Evolutionary conservation across 2,329 filamentous ascomycete species (phyloP), one percentile per base, ranked within the genome.

Genomic region (Penicillium verrucosum): DNA sequence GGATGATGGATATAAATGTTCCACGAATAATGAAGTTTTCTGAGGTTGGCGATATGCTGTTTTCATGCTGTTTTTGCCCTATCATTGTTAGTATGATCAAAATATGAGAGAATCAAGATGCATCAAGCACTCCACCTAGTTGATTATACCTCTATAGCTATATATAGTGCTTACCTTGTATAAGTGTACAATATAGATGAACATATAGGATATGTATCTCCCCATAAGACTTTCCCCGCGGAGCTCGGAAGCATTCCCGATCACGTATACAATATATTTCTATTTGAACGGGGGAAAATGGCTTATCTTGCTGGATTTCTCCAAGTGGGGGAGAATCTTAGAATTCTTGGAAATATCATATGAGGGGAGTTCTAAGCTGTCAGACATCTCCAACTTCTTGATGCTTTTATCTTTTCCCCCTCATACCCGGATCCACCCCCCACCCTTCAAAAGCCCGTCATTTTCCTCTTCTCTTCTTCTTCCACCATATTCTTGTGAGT

Each of bases 371-470:
- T 43, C 21, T 18, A 51, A 43, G 16, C 30, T 36, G 38, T 34
- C 18, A 30, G 38, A 30, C 45, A 54, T 54, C 52, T 54, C 52
- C 52, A 54, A 54, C 52, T 54, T 48, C 52, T 54, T 48, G 36
- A 49, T 21, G 52, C 34, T 32, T 49, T 49, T 51, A 38, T 63
- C 37, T 43, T 43, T 59, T 59, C 60, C 60, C 60, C 60, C 62
- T 60, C 64, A 59, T 49, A 41, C 23, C 57, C 42, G 40, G 41
- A 41, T 37, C 48, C 56, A 54, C 56, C 55, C 58, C 52, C 53
- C 23, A 21, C 36, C 50, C 51, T 58, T 62, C 60, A 61, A 62
- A 67, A 60, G 40, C 53, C 61, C 57, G 18, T 54, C 50, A 38
- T 21, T 57, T 55, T 55, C 51, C 54, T 56, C 45, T 51, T 60